These are phyloP conservation scores for Blastobotrys mokoenaii DNA, from an alignment of 805 yeast genomes.

Conservation along the genomic window DNA sequence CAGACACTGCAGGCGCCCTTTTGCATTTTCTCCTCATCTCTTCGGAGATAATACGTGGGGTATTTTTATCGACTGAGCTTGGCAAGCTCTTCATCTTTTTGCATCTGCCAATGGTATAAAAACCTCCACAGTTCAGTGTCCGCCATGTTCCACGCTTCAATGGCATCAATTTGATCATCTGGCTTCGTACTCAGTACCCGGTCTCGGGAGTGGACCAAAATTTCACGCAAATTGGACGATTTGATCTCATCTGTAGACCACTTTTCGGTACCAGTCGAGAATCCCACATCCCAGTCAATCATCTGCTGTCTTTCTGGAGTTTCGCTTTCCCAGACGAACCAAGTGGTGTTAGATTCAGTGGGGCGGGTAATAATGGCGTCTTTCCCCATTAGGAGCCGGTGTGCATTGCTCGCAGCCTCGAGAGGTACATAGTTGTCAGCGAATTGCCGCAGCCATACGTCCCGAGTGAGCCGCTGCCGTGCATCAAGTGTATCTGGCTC, in stretches of 20 bases:
- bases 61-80: no score
- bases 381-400: constrained; percentile 13
- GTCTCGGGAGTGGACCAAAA: constrained; percentile 1
- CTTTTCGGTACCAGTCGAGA: constrained; percentile 4
- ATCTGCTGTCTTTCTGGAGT: constrained; percentile 4
- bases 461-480: constrained; percentile 4
- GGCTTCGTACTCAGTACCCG: background rate
- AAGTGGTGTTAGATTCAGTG: constrained; percentile 9
- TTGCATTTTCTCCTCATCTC: no score
- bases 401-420: constrained; percentile 6
- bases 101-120: constrained; percentile 1
- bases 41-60: no score
- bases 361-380: constrained; percentile 13
- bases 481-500: constrained; percentile 8
- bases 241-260: background rate
- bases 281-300: constrained; percentile 17
- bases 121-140: constrained; percentile 19
- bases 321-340: constrained; percentile 15
- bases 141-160: constrained; percentile 16
- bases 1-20: no score
- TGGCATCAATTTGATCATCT: constrained; percentile 5
- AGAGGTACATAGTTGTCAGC: constrained; percentile 14
- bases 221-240: background rate
- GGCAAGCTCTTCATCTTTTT: background rate
- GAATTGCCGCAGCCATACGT: constrained; percentile 6